phyloP scores from a whole-genome alignment of 345 rosid species.

The Raphanus sativus region DNA sequence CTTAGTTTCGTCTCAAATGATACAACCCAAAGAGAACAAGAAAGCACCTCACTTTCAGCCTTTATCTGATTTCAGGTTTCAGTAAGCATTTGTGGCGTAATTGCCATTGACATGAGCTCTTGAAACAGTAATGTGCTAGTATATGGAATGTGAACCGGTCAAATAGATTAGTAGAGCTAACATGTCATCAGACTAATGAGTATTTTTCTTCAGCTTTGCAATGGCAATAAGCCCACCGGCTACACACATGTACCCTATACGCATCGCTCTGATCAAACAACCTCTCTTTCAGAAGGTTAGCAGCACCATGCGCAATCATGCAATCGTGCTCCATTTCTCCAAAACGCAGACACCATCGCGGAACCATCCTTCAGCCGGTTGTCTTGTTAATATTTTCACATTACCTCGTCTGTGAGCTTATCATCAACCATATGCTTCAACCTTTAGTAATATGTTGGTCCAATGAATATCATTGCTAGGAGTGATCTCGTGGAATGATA shows the following conservation, averaged over 20 bases:
- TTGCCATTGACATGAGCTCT: constrained; percentile 99
- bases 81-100: not conserved
- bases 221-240: constrained; percentile 87
- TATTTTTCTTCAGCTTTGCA: constrained; percentile 84
- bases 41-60: not conserved
- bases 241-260: constrained; percentile 87
- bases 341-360: constrained; percentile 96
- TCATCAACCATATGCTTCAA: constrained; percentile 98
- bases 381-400: constrained; percentile 90
- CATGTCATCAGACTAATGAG: constrained; percentile 3
- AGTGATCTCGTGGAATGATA: constrained; percentile 48
- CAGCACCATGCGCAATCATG: constrained; percentile 98
- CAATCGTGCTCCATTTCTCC: constrained; percentile 99
- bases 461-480: constrained; percentile 87
- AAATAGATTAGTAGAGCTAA: not conserved
- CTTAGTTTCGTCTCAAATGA: not conserved
- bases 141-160: constrained; percentile 87
- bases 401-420: constrained; percentile 97
- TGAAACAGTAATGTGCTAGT: constrained; percentile 94
- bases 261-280: constrained; percentile 97
- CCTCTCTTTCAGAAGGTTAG: constrained; percentile 85
- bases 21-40: not conserved
- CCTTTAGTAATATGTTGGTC: constrained; percentile 96
- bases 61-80: not conserved
- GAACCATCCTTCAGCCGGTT: constrained; percentile 98